Percentiles rank a stretch among this genome's conserved stretches.
phyloP scores from a whole-genome alignment of 2,329 filamentous ascomycete species.

The Arachnopeziza araneosa region DNA sequence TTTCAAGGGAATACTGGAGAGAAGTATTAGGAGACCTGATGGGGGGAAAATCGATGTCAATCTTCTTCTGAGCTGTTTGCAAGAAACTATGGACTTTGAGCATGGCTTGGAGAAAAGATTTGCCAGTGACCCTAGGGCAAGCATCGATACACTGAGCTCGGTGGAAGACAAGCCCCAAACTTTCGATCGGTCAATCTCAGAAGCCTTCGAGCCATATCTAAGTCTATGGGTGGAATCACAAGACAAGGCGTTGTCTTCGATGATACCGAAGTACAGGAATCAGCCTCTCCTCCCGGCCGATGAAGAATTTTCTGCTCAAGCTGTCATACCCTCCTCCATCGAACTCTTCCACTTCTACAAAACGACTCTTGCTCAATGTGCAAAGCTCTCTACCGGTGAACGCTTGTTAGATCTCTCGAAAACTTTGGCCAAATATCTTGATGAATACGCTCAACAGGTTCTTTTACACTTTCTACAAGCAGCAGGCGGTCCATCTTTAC shows the following conservation, averaged over 20 bases:
- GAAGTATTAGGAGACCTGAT: slow-evolving; percentile 72
- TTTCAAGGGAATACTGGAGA: slow-evolving; percentile 86
- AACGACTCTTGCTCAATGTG: slow-evolving; percentile 85
- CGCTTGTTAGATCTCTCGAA: slow-evolving; percentile 78
- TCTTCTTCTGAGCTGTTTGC: slow-evolving; percentile 77
- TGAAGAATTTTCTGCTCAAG: slow-evolving; percentile 86
- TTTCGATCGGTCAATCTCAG: slow-evolving; percentile 88
- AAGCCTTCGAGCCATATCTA: slow-evolving; percentile 94
- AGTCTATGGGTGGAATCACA: slow-evolving; percentile 97
- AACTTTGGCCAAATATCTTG: slow-evolving; percentile 86
- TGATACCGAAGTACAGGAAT: slow-evolving; percentile 83
- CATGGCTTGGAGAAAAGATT: slow-evolving; percentile 85
- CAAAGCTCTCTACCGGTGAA: slow-evolving; percentile 89
- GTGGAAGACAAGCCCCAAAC: slow-evolving; percentile 68
- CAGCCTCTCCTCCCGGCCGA: slow-evolving; percentile 76
- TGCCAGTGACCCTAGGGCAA: slow-evolving; percentile 64
- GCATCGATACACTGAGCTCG: slow-evolving; percentile 84
- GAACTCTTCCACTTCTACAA: slow-evolving; percentile 98
- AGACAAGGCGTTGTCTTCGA: slow-evolving; percentile 74
- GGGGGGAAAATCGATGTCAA: slow-evolving; percentile 85
- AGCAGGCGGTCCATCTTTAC: slow-evolving; percentile 48
- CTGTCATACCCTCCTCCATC: slow-evolving; percentile 88
- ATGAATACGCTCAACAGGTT: slow-evolving; percentile 92
- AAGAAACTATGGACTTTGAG: slow-evolving; percentile 96
- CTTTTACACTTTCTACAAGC: slow-evolving; percentile 63